Base-by-base conservation (phyloP, 768 basidiomycete genomes). In the Exidia glandulosa region DNA sequence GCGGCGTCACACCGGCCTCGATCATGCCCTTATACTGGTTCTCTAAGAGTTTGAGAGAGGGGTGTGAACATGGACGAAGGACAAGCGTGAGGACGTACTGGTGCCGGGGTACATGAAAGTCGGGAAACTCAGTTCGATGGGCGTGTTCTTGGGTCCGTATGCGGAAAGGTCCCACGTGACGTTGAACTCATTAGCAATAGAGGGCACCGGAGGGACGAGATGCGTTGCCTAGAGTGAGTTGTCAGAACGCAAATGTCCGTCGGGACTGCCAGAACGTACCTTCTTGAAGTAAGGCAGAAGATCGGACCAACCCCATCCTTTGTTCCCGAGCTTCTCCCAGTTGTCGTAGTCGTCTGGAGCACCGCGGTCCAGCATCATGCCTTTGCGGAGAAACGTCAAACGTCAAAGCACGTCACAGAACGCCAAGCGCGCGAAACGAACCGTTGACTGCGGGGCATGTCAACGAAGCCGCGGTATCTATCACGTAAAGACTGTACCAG, bases 201-300 rank as follows among this genome's bases (percentile, higher is more conserved):
- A 10, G 23, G 45, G 27, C 4, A 13, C 14, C 13, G 59, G 59
- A n/a, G 59, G 59, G 19, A 29, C 25, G 27, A 59, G 32, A 9
- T 25, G 14, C 48, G 31, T 50, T 6, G 36, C 47, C 58, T 59
- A 41, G 2, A 45, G n/a, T 19, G 36, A 9, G 23, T n/a, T 29
- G 25, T 30, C 10, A 13, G 23, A 19, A 4, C 37, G n/a, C 10
- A 25, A n/a, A 23, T 6, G 32, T 48, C 30, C 19, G 23, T 29
- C 4, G 36, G 2, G 10, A 50, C 27, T 16, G n/a, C 10, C n/a
- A n/a, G 9, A 32, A 32, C 56, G 10, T n/a, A 31, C 56, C 56
- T 57, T 57, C 31, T 57, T 57, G 56, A 57, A 57, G 56, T 57
- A 57, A 12, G 56, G 56, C 13, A 57, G 31, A 10, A 57, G 56